Evolutionary conservation across 2,329 filamentous ascomycete species (phyloP), one percentile per base, ranked within the genome.

Genomic region (Arthroderma sp.): DNA sequence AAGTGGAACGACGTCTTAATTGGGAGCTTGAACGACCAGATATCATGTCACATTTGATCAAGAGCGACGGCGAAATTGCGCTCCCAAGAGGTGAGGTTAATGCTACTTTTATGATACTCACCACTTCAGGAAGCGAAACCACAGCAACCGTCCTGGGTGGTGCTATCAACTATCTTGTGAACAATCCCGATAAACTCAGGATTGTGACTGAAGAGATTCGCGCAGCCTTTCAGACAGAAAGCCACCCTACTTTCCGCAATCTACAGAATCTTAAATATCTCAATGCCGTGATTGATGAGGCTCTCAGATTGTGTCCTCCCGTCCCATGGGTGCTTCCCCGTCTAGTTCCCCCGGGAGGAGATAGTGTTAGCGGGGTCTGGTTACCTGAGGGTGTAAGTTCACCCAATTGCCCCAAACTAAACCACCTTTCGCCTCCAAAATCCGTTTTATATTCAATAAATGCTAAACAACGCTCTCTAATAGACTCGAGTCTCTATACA

Each of bases 91-190:
- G 52, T 38, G 47, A 50, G 32, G 41, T 51, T 11, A 52, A 54
- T 31, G 50, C 53, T 10, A 44, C 51, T 27, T 28, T 54, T 4
- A 54, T 62, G 30, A 54, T 9, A 71, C 69, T 4, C 71, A 72
- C 4, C 69, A 67, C 40, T 28, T 30, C 40, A 10, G 40, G 40
- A n/a, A 42, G 40, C 3, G 72, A 75, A 51, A 72, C 70, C 0
- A 72, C 68, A 0, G 68, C 69, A 0, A 68, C 68, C 0, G 53
- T 63, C 2, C 54, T 73, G 2, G 54, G 59, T 0, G 69, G 68
- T 1, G 54, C 58, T 0, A 68, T 66, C 0, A 72, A 62, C 43
- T 56, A 66, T 0, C 55, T 75, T 0, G 52, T 68, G 22, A 48
- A 38, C 4, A 61, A 65, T 34, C 63, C 62, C 0, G 41, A 52